Percentiles rank a stretch among this genome's conserved stretches.
Conservation (phyloP, 148 eudicot species). For the Rhododendron vialii region DNA sequence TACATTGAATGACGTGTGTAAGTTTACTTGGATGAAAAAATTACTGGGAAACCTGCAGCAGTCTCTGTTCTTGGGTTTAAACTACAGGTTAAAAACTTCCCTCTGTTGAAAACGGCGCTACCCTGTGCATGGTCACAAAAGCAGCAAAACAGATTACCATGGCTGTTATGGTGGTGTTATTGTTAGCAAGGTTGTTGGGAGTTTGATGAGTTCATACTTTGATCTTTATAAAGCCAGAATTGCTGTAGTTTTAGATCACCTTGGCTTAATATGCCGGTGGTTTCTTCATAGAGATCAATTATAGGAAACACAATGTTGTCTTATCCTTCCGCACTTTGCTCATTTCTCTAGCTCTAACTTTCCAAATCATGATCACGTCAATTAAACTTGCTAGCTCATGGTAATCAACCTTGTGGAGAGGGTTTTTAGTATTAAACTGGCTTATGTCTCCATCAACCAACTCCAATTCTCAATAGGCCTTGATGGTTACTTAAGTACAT, state of each 20-base stretch:
- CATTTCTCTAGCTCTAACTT: neutral
- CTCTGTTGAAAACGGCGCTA: neutral
- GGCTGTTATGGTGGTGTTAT: neutral
- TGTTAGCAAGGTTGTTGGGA: neutral
- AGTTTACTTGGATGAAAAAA: neutral
- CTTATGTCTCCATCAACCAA: neutral
- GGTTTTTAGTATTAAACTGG: neutral
- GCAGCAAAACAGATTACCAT: neutral
- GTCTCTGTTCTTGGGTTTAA: neutral
- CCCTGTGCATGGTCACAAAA: neutral
- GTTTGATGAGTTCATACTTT: neutral
- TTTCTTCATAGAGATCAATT: neutral
- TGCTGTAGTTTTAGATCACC: neutral
- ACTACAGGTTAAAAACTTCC: neutral
- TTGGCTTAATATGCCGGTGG: neutral
- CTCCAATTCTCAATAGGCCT: neutral
- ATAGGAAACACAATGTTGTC: neutral
- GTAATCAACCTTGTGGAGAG: neutral
- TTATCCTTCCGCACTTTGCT: neutral
- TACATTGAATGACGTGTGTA: neutral
- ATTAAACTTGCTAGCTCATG: neutral
- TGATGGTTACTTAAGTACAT: neutral
- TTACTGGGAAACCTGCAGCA: neutral
- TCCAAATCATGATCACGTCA: neutral
- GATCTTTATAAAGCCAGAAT: neutral